Evolutionary conservation across 2,329 filamentous ascomycete species (phyloP).

Genomic region (Didymosphaeria variabile): DNA sequence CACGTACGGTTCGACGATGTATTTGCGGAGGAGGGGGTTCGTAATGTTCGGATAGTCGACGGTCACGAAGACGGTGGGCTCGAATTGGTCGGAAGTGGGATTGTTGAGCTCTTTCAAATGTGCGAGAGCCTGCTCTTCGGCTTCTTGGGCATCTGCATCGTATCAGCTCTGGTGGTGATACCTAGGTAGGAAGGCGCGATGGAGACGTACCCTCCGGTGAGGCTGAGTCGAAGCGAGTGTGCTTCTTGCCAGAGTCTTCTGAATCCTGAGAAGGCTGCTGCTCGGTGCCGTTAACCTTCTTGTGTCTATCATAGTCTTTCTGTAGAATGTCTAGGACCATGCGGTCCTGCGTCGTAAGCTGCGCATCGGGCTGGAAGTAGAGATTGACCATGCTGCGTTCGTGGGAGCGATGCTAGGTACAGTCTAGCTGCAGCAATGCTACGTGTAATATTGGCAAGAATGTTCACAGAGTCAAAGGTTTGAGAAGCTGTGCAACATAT

Average conservation of each 20-base stretch:
- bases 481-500: background rate
- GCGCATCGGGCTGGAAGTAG: constrained; percentile 40
- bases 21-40: constrained; percentile 50
- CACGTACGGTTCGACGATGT: constrained; percentile 68
- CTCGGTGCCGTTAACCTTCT: constrained; percentile 11
- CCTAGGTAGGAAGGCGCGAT: background rate
- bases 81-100: constrained; percentile 57
- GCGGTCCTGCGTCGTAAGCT: constrained; percentile 42
- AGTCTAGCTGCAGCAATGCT: background rate
- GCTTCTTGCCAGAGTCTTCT: constrained; percentile 35
- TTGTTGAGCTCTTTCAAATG: constrained; percentile 62
- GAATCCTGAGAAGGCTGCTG: constrained; percentile 30
- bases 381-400: constrained; percentile 38
- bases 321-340: constrained; percentile 41
- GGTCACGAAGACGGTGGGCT: constrained; percentile 64
- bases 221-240: constrained; percentile 36
- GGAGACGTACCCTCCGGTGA: constrained; percentile 40
- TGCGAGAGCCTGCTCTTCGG: constrained; percentile 50
- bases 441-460: background rate
- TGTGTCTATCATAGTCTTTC: constrained; percentile 37
- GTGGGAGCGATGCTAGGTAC: background rate
- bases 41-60: constrained; percentile 61
- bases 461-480: background rate
- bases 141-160: constrained; percentile 38
- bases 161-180: constrained; percentile 3